Base-by-base conservation (phyloP, 1,284 basidiomycete genomes). In the Stygiomarasmius scandens region DNA sequence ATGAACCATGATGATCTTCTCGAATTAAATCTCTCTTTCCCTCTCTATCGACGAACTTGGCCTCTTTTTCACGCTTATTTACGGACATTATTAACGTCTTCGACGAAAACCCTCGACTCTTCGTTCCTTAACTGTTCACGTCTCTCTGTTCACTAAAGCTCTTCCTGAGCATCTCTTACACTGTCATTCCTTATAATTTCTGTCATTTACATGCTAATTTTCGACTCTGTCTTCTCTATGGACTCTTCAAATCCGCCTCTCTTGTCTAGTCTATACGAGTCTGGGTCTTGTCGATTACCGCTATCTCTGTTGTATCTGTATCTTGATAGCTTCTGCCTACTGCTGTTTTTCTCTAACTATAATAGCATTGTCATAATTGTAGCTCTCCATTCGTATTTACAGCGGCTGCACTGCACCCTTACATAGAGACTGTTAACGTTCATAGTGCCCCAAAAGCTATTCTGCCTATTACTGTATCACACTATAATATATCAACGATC, bases 1-100 rank as follows among this genome's bases (percentile, higher is more conserved):
- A n/a, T 8, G 12, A 24, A 23, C 25, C 27, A 32, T 9, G 20
- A 25, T 3, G 25, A 27, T 27, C n/a, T 48, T 24, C 25, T 48
- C 45, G 23, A 27, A 9, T 23, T 47, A 12, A 4, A 9, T 3
- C 46, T 23, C 22, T 8, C 27, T 22, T 24, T 22, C n/a, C 23
- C 22, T 4, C 14, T 14, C 8, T 14, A 34, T 8, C 32, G 32
- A 14, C 14, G 45, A 25, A n/a, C n/a, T n/a, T n/a, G n/a, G n/a
- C n/a, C n/a, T 34, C 19, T 44, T 45, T 25, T 23, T 53, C 12
- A 59, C 54, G 58, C 54, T 55, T 52, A 11, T 41, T 58, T 23
- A 54, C 57, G 52, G 52, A 52, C 58, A 36, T 58, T 54, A 58
- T n/a, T n/a, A n/a, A 59, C 50, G 58, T 56, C 58, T 48, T 46